These are phyloP conservation scores for Buxus sempervirens DNA, from an alignment of 164 flowering plant genomes.

Conservation along the genomic window DNA sequence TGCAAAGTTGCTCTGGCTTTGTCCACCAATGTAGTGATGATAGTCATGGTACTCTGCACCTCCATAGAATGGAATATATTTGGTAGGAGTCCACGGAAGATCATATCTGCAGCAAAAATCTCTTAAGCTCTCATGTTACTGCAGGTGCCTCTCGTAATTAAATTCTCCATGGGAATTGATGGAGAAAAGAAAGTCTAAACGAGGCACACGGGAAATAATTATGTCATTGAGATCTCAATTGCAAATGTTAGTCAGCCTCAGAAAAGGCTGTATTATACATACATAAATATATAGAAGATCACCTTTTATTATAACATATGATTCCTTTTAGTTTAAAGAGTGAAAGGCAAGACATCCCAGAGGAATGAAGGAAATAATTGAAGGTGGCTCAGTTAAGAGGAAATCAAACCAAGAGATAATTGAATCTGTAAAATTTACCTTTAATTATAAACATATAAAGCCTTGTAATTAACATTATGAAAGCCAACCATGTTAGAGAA, in stretches of 20 bases:
- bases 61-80: constrained; percentile 90
- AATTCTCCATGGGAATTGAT: background rate
- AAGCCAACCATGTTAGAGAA: background rate
- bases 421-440: background rate
- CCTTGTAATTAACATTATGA: background rate
- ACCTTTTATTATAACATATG: too few relatives aligned
- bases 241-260: background rate
- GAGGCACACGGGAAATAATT: background rate
- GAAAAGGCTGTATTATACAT: background rate
- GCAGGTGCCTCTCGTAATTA: too few relatives aligned
- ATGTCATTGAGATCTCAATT: background rate
- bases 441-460: background rate
- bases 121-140: too few relatives aligned
- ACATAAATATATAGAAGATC: too few relatives aligned
- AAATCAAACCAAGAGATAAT: too few relatives aligned
- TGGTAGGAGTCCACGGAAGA: constrained; percentile 77
- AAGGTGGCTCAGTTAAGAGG: too few relatives aligned
- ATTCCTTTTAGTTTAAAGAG: too few relatives aligned
- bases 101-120: constrained; percentile 67
- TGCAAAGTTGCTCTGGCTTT: constrained; percentile 91
- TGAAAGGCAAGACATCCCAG: too few relatives aligned
- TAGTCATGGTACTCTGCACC: constrained; percentile 97
- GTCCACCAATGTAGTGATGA: constrained; percentile 96
- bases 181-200: background rate
- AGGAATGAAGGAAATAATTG: too few relatives aligned